Conservation (phyloP, 257 asterid species). For the Scutellaria galericulata region DNA sequence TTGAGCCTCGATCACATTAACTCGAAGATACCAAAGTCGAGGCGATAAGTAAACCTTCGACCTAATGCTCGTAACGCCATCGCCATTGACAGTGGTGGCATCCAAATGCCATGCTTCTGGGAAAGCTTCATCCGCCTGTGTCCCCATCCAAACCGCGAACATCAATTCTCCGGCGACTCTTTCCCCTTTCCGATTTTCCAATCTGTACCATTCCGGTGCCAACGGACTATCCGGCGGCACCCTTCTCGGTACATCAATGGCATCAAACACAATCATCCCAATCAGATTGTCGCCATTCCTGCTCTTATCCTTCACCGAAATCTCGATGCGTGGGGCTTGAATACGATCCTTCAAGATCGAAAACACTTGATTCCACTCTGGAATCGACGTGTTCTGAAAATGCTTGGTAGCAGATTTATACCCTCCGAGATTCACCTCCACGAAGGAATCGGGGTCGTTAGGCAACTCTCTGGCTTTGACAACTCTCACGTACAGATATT, state of each 20-base stretch:
- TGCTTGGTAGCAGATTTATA: constrained; percentile 56
- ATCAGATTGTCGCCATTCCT: constrained; percentile 58
- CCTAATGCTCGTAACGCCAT: constrained; percentile 62
- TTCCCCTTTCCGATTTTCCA: constrained; percentile 60
- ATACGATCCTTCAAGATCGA: constrained; percentile 58
- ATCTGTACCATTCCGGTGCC: constrained; percentile 91
- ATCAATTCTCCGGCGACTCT: constrained; percentile 75
- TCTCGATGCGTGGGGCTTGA: constrained; percentile 61
- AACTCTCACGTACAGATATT: constrained; percentile 67
- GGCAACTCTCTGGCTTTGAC: constrained; percentile 74
- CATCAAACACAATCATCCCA: constrained; percentile 61
- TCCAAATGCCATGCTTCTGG: constrained; percentile 89
- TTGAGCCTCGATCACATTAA: constrained; percentile 88
- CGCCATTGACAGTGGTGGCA: constrained; percentile 55
- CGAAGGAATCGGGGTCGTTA: constrained; percentile 58
- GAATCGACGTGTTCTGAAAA: constrained; percentile 47
- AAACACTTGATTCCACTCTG: constrained; percentile 89
- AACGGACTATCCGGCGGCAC: constrained; percentile 96
- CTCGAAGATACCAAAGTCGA: constrained; percentile 84
- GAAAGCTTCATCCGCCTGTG: constrained; percentile 93
- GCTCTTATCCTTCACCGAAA: constrained; percentile 64
- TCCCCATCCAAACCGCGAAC: constrained; percentile 88
- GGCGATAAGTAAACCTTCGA: constrained; percentile 94
- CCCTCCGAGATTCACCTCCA: constrained; percentile 75
- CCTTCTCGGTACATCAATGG: constrained; percentile 71